Conservation (phyloP, 1,284 basidiomycete species). For the Phlebopus sp. region DNA sequence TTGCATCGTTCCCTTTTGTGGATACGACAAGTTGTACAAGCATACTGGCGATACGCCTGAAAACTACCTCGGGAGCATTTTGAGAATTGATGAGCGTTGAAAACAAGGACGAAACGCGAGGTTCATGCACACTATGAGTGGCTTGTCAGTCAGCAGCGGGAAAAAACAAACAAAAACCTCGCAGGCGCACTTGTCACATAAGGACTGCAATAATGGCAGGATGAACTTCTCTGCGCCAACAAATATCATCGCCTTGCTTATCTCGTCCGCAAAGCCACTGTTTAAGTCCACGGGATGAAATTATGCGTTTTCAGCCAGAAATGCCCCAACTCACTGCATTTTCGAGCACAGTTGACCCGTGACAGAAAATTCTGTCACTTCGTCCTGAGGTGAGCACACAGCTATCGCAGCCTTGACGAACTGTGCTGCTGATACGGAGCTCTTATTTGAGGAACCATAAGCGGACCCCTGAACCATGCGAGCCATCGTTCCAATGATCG, state of each 20-base stretch:
- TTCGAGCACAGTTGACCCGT: slow-evolving; percentile 17
- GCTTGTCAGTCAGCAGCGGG: slow-evolving; percentile 7
- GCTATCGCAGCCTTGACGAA: slow-evolving; percentile 29
- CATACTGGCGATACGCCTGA: slow-evolving; percentile 36
- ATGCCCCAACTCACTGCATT: slow-evolving; percentile 27
- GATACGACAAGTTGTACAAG: slow-evolving; percentile 32
- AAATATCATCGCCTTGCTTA: slow-evolving; percentile 43
- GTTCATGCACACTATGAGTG: slow-evolving; percentile 43
- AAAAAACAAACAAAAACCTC: background rate
- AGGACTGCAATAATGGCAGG: slow-evolving; percentile 46
- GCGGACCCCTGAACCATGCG: slow-evolving; percentile 38
- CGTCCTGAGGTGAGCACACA: slow-evolving; percentile 27
- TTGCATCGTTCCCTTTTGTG: slow-evolving; percentile 6
- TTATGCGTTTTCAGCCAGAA: background rate
- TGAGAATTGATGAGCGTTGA: slow-evolving; percentile 44
- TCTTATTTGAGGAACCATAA: slow-evolving; percentile 18
- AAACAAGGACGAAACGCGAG: slow-evolving; percentile 37
- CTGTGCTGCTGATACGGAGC: slow-evolving; percentile 15
- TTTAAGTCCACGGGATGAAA: background rate
- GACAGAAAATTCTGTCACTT: slow-evolving; percentile 15
- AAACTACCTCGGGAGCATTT: slow-evolving; percentile 35
- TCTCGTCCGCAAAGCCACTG: slow-evolving; percentile 51
- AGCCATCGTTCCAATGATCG: slow-evolving; percentile 55
- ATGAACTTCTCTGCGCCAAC: slow-evolving; percentile 59
- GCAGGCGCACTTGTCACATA: slow-evolving; percentile 43